Evolutionary conservation across 2,329 filamentous ascomycete genomes (phyloP), one percentile per base, ranked within the genome.

Genomic region (Botryotinia narcissicola): DNA sequence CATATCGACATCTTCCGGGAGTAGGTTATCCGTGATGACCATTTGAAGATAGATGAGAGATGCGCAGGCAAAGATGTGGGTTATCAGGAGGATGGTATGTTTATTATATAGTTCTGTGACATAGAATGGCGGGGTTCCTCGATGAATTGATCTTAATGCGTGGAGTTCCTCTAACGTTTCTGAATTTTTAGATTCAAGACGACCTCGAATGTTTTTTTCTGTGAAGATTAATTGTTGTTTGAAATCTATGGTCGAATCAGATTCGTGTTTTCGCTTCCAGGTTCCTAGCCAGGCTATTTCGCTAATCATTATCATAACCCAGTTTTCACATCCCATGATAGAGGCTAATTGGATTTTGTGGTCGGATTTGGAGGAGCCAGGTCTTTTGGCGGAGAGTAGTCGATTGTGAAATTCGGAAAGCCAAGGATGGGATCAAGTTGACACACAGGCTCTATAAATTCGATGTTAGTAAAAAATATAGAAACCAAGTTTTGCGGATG

Each of bases 301-400:
- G 25, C 85, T 85, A 40, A 91, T 84, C 10, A 84, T 80, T 57
- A 86, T 81, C 60, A 91, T 74, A 1, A 85, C 84, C 86, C 87
- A 88, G 79, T 89, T 90, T 66, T 87, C 82, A 72, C 87, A 82
- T 4, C 88, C 88, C 42, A 87, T 78, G 66, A 87, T 85, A 29
- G 85, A 84, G 42, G 85, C 84, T 71, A 89, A 81, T 57, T 83
- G 80, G 14, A 87, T 80, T 42, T 0, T 80, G 20, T 71, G 46
- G 32, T 51, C 44, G 7, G 59, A 35, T 22, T 71, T 42, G 29
- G 57, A 71, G 25, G 29, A 64, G 18, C 42, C 40, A 1, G 40
- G 18, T 22, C 48, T 62, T 20, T 61, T 64, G 16, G 60, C 48
- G 1, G 67, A 64, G 20, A 73, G 66, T 18, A 72, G 68, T 48